Percentiles rank a stretch among this genome's conserved stretches.
phyloP scores from a whole-genome alignment of 192 early-diverging fungal genomes.

The Coemansia sp. region DNA sequence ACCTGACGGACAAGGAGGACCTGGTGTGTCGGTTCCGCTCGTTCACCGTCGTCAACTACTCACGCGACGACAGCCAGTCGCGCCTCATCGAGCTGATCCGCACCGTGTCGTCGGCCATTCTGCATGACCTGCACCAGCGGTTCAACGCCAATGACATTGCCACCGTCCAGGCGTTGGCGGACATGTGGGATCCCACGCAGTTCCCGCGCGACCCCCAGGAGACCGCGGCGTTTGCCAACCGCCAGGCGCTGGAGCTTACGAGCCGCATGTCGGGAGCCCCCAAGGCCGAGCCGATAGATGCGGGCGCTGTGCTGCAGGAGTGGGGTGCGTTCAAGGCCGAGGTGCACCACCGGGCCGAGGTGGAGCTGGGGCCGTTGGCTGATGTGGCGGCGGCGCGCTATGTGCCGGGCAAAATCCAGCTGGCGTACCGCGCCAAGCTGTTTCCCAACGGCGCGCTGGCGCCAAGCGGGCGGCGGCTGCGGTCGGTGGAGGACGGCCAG shows the following conservation, averaged over 20 bases:
- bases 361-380: neutral
- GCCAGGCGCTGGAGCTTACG: slow-evolving; percentile 13
- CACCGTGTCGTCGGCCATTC: slow-evolving; percentile 40
- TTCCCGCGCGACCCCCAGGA: slow-evolving; percentile 15
- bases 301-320: slow-evolving; percentile 11
- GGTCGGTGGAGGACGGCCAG: slow-evolving; percentile 21
- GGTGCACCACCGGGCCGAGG: slow-evolving; percentile 7
- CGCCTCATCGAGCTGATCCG: slow-evolving; percentile 43
- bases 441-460: slow-evolving; percentile 27
- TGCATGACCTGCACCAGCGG: slow-evolving; percentile 42
- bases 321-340: slow-evolving; percentile 35
- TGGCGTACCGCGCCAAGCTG: slow-evolving; percentile 22
- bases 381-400: neutral
- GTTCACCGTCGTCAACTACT: slow-evolving; percentile 32
- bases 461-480: slow-evolving; percentile 33
- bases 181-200: slow-evolving; percentile 49
- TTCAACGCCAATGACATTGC: slow-evolving; percentile 28
- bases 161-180: slow-evolving; percentile 34
- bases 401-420: slow-evolving; percentile 32
- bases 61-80: slow-evolving; percentile 22
- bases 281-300: slow-evolving; percentile 1
- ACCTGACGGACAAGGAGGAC: slow-evolving; percentile 28
- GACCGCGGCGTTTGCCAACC: slow-evolving; percentile 11
- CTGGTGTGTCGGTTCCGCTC: slow-evolving; percentile 32
- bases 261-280: neutral